Evolutionary conservation across 352 stramenopile species (phyloP).

Genomic region (Phytophthora sojae): DNA sequence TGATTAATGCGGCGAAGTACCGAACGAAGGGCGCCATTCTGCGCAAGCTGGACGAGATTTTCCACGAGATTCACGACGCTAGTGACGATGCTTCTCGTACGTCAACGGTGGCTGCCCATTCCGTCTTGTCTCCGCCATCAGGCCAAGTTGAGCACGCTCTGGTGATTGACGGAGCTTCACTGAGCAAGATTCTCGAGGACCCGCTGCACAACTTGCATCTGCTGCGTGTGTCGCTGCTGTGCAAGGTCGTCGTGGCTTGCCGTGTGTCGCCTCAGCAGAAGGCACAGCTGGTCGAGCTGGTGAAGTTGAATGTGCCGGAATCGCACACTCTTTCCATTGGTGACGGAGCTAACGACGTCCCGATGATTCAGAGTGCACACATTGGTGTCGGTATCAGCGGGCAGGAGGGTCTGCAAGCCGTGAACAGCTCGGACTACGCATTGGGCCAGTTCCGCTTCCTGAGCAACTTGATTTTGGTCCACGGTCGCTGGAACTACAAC

Average conservation of each 20-base stretch:
- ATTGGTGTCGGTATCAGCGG: slow-evolving; percentile 91
- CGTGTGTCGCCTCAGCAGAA: slow-evolving; percentile 99
- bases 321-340: slow-evolving; percentile 93
- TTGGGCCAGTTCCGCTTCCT: slow-evolving; percentile 88
- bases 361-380: slow-evolving; percentile 90
- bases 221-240: slow-evolving; percentile 87
- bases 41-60: slow-evolving; percentile 80
- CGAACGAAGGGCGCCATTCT: slow-evolving; percentile 74
- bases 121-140: slow-evolving; percentile 39
- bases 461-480: slow-evolving; percentile 73
- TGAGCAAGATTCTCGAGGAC: slow-evolving; percentile 84
- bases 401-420: slow-evolving; percentile 97
- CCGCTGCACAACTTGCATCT: slow-evolving; percentile 82
- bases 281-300: slow-evolving; percentile 96
- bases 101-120: slow-evolving; percentile 34
- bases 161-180: slow-evolving; percentile 95
- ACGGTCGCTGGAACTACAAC: slow-evolving; percentile 90
- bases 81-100: slow-evolving; percentile 25
- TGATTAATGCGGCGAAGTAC: slow-evolving; percentile 79
- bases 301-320: slow-evolving; percentile 87
- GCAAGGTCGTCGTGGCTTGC: slow-evolving; percentile 97
- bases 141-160: slow-evolving; percentile 77
- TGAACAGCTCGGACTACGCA: slow-evolving; percentile 89
- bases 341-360: slow-evolving; percentile 94
- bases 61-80: slow-evolving; percentile 69